phyloP scores from a whole-genome alignment of 1,284 basidiomycete genomes.

The Apiotrichum gamsii region DNA sequence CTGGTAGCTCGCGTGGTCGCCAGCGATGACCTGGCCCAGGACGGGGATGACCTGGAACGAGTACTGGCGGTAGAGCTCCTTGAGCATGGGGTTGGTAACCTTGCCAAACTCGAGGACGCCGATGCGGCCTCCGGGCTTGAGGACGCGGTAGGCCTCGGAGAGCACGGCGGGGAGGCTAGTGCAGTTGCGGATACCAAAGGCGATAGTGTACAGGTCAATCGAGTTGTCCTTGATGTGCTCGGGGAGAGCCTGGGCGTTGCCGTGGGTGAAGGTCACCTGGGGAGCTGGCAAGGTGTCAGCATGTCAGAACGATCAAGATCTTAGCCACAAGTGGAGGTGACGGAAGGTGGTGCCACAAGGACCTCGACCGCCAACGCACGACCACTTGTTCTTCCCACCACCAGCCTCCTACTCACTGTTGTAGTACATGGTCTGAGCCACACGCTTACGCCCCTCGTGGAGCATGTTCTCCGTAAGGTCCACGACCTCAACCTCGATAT shows the following conservation, averaged over 20 bases:
- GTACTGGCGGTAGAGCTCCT: constrained; percentile 89
- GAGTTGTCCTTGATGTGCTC: constrained; percentile 62
- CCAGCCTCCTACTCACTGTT: constrained; percentile 59
- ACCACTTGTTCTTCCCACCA: no score
- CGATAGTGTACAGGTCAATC: constrained; percentile 96
- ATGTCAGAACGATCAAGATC: not conserved
- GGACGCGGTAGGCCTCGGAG: constrained; percentile 82
- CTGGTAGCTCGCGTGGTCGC: constrained; percentile 91
- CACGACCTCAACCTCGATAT: constrained; percentile 82
- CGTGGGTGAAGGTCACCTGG: constrained; percentile 87
- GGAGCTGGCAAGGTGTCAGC: constrained; percentile 57
- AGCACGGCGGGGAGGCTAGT: constrained; percentile 87
- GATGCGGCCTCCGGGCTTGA: constrained; percentile 94
- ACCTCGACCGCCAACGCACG: no score
- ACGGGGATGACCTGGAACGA: constrained; percentile 95
- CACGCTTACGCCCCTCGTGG: constrained; percentile 80
- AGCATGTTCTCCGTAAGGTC: constrained; percentile 97
- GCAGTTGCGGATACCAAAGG: constrained; percentile 97
- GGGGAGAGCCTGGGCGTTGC: constrained; percentile 81
- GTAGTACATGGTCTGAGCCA: constrained; percentile 94
- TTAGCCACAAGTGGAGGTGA: no score
- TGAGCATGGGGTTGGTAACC: constrained; percentile 80
- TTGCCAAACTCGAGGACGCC: constrained; percentile 96
- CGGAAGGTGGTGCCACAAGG: not conserved
- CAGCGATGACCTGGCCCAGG: constrained; percentile 89